Evolutionary conservation across 2,329 filamentous ascomycete genomes (phyloP).

Genomic region (Chaetothyriales sp.): DNA sequence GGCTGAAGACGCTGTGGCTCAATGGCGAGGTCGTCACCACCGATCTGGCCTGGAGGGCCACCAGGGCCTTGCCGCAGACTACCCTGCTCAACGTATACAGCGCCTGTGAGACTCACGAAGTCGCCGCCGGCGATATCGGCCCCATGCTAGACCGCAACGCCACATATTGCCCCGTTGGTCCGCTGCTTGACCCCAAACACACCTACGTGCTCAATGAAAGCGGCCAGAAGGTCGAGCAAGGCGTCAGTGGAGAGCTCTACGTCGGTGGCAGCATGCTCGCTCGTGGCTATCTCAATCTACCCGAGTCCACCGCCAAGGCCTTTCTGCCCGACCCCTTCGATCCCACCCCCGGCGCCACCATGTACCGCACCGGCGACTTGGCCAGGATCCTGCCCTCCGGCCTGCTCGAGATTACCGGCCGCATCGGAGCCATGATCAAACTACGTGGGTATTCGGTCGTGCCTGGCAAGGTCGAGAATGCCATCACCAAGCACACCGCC

Average conservation of each 20-base stretch:
- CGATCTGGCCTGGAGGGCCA: slow-evolving; percentile 55
- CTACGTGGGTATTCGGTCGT: slow-evolving; percentile 66
- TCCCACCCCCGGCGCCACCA: slow-evolving; percentile 45
- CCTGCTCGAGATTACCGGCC: slow-evolving; percentile 59
- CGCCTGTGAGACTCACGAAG: slow-evolving; percentile 69
- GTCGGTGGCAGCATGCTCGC: slow-evolving; percentile 62
- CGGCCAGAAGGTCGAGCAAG: slow-evolving; percentile 48
- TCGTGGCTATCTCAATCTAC: slow-evolving; percentile 65
- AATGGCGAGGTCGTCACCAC: slow-evolving; percentile 75
- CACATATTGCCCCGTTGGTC: slow-evolving; percentile 62
- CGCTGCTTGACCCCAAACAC: slow-evolving; percentile 51
- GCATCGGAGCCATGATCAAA: slow-evolving; percentile 69
- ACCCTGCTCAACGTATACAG: slow-evolving; percentile 69
- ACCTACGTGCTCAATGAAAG: slow-evolving; percentile 61
- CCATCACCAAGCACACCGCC: slow-evolving; percentile 55
- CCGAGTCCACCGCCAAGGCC: slow-evolving; percentile 60
- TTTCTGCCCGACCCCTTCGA: slow-evolving; percentile 57
- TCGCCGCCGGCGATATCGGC: slow-evolving; percentile 61
- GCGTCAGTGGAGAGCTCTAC: slow-evolving; percentile 57
- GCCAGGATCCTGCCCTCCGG: slow-evolving; percentile 55
- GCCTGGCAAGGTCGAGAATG: slow-evolving; percentile 61
- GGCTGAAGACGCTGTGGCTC: slow-evolving; percentile 60
- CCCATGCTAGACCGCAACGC: slow-evolving; percentile 44
- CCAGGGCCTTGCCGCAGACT: slow-evolving; percentile 53
- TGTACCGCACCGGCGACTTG: slow-evolving; percentile 63